Evolutionary conservation across 495 filamentous ascomycete species (phyloP).

Genomic region (Hyaloscypha hepaticicola): DNA sequence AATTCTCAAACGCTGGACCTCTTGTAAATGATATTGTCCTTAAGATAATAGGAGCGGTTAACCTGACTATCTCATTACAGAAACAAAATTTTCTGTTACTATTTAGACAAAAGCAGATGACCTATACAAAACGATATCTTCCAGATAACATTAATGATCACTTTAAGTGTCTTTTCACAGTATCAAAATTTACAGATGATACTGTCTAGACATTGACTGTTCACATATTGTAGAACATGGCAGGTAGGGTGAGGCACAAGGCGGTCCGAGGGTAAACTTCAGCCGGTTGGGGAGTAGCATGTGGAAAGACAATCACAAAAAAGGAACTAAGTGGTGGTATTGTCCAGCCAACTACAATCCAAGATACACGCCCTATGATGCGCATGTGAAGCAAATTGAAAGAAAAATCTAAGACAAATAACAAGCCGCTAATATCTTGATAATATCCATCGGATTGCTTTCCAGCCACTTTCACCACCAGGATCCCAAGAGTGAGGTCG

Average conservation of each 20-base stretch:
- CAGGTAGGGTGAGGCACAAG: not conserved
- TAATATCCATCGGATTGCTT: not conserved
- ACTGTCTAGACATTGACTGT: slow-evolving; percentile 5
- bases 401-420: not conserved
- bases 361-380: not conserved
- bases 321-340: slow-evolving; percentile 13
- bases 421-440: not conserved
- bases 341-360: slow-evolving; percentile 5
- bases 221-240: not conserved
- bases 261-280: not conserved
- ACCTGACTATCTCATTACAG: too few relatives aligned
- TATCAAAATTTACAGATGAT: not conserved
- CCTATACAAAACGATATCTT: slow-evolving; percentile 4
- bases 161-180: not conserved
- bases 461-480: not conserved
- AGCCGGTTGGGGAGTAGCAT: too few relatives aligned
- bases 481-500: not conserved
- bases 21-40: too few relatives aligned
- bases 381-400: not conserved
- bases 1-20: too few relatives aligned
- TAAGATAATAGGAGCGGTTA: too few relatives aligned
- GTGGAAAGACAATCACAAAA: not conserved
- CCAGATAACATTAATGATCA: slow-evolving; percentile 3
- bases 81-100: too few relatives aligned
- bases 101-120: too few relatives aligned